These are phyloP conservation scores for Phytophthora palmivora DNA, from an alignment of 352 stramenopile species.

Conservation along the genomic window DNA sequence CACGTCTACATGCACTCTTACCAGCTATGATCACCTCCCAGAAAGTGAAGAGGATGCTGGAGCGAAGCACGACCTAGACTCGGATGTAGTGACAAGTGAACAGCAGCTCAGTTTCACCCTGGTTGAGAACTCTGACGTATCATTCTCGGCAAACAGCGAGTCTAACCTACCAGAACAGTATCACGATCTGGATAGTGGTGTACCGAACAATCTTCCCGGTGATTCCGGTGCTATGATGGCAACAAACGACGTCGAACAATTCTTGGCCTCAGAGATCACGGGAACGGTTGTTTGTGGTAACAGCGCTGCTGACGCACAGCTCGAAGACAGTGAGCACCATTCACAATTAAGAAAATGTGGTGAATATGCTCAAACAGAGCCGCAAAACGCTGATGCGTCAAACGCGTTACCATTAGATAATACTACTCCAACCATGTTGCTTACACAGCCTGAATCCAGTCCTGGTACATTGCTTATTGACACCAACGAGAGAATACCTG, in stretches of 20 bases:
- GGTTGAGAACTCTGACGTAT: not conserved
- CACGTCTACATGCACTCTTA: not conserved
- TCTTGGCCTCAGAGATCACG: not conserved
- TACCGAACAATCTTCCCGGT: not conserved
- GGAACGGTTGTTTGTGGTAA: not conserved
- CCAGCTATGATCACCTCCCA: not conserved
- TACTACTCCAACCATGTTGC: not conserved
- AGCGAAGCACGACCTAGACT: not conserved
- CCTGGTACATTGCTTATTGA: no score
- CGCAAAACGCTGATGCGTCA: not conserved
- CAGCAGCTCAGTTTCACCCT: not conserved
- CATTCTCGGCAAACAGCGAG: not conserved
- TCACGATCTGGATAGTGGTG: not conserved
- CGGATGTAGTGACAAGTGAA: not conserved
- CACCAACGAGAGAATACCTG: not conserved
- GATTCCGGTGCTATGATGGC: not conserved
- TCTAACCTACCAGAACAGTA: not conserved
- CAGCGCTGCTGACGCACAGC: no score
- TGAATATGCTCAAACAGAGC: not conserved
- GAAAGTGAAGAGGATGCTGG: not conserved
- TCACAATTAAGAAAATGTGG: not conserved
- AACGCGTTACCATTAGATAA: not conserved
- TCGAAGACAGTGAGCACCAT: not conserved
- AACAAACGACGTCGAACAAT: not conserved
- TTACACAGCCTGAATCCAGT: not conserved